Conservation (phyloP, 768 basidiomycete species). For the Exsudoporus frostii region DNA sequence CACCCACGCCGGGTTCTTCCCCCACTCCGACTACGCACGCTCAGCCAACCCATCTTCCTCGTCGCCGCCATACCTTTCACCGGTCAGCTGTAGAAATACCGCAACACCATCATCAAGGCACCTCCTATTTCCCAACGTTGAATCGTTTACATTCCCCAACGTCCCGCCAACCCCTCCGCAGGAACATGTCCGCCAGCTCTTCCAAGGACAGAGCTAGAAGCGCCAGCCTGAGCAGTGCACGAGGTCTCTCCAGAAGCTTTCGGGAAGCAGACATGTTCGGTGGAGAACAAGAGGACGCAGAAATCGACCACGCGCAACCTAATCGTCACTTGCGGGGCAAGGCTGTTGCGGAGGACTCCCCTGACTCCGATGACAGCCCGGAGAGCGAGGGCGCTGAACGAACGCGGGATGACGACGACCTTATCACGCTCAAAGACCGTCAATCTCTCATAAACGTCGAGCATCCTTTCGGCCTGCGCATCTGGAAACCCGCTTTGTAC, state of each 20-base stretch:
- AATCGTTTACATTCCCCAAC: conserved; percentile 45
- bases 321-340: conserved; percentile 36
- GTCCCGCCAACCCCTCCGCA: conserved; percentile 40
- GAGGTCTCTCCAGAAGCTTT: conserved; percentile 42
- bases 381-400: conserved; percentile 30
- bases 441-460: conserved; percentile 99
- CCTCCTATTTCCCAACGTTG: conserved; percentile 56
- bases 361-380: conserved; percentile 39
- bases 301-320: conserved; percentile 27
- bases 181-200: conserved; percentile 53
- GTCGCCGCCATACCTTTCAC: conserved; percentile 52
- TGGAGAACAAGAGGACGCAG: conserved; percentile 52
- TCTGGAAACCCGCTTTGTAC: conserved; percentile 99
- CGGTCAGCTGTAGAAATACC: conserved; percentile 59
- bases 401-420: conserved; percentile 61
- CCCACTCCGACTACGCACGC: conserved; percentile 38
- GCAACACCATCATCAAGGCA: conserved; percentile 60
- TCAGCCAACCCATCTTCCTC: conserved; percentile 34
- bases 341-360: conserved; percentile 40
- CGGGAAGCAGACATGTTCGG: conserved; percentile 44
- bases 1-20: conserved; percentile 36
- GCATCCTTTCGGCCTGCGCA: conserved; percentile 97
- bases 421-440: conserved; percentile 88
- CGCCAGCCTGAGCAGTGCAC: conserved; percentile 59
- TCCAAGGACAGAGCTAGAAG: conserved; percentile 52